phyloP scores from a whole-genome alignment of 2,329 filamentous ascomycete species.

The Nakataea oryzae region DNA sequence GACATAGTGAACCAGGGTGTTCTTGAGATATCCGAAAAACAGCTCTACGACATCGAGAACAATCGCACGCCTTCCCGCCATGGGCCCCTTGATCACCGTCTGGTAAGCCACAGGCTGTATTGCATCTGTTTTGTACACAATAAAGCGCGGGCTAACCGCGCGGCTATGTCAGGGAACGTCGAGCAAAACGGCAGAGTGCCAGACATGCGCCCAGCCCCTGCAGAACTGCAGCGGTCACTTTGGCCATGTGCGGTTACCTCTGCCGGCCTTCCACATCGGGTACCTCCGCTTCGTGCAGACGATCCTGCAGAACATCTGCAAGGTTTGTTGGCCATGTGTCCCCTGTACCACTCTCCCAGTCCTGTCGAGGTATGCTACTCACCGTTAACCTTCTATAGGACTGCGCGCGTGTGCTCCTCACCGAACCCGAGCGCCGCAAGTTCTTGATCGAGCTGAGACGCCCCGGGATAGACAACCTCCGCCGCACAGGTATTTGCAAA shows the following conservation, averaged over 20 bases:
- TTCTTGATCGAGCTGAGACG: slow-evolving; percentile 74
- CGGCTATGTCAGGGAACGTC: slow-evolving; percentile 59
- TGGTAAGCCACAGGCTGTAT: slow-evolving; percentile 33
- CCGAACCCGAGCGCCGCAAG: slow-evolving; percentile 65
- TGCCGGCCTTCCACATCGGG: slow-evolving; percentile 92
- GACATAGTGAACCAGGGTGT: slow-evolving; percentile 95
- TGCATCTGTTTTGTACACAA: neutral
- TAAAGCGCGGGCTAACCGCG: neutral
- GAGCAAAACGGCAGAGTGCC: slow-evolving; percentile 67
- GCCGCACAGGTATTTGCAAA: slow-evolving; percentile 75
- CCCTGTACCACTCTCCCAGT: neutral
- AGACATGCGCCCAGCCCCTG: slow-evolving; percentile 73
- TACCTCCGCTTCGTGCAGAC: slow-evolving; percentile 90
- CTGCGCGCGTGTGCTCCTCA: slow-evolving; percentile 74
- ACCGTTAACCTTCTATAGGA: slow-evolving; percentile 34
- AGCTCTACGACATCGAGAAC: slow-evolving; percentile 83
- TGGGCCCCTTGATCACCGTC: slow-evolving; percentile 77
- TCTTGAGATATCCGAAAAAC: slow-evolving; percentile 85
- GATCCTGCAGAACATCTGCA: slow-evolving; percentile 93
- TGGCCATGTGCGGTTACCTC: slow-evolving; percentile 78
- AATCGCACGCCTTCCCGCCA: slow-evolving; percentile 66
- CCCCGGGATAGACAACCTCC: slow-evolving; percentile 77
- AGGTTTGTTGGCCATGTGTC: slow-evolving; percentile 29
- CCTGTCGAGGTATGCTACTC: neutral
- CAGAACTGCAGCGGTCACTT: slow-evolving; percentile 91